Base-by-base conservation (phyloP, 1,284 basidiomycete genomes). In the Peniophora sp. region DNA sequence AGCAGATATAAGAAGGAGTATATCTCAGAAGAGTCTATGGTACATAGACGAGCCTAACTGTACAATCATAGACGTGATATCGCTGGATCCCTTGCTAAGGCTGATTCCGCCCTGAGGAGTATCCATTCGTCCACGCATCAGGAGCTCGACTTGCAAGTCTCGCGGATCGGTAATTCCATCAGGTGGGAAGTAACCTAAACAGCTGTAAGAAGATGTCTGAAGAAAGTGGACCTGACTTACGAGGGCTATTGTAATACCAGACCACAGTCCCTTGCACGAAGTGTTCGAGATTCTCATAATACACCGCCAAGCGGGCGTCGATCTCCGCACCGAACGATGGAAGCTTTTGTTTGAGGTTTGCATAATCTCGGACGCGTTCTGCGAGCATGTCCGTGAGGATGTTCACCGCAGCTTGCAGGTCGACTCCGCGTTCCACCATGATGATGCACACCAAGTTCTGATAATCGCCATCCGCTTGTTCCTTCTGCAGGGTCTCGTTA, bases 391-490 rank as follows among this genome's bases (percentile, higher is more conserved):
- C 63, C 32, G 68, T 72, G 52, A 74, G 53, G 47, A 69, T 64
- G 48, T 74, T 67, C 32, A 74, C 65, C 2, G 67, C 73, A 25
- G 57, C 64, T 55, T 77, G 75, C 5, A 77, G 61, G 25, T 69
- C 71, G 3, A 71, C 59, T n/a, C 66, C 58, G 32, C 59, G 64
- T 55, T 75, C 71, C 35, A 68, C 59, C 71, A 76, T 75, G 50
- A 76, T 65, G 48, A 68, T 68, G 58, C 73, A 73, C 35, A 77
- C 73, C 11, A 77, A 62, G 54, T 77, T 77, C 58, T 75, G 73
- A 54, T 72, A 74, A 56, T 77, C 75, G 24, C 69, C 70, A 51
- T 75, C 73, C 5, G 71, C 65, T 53, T 77, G 74, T 55, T 77
- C 74, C 63, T 75, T 75, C 73, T 75, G 57, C 50, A 20, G 34